Evolutionary conservation across 257 asterid genomes (phyloP).

Genomic region (Solanum pinnatisectum): DNA sequence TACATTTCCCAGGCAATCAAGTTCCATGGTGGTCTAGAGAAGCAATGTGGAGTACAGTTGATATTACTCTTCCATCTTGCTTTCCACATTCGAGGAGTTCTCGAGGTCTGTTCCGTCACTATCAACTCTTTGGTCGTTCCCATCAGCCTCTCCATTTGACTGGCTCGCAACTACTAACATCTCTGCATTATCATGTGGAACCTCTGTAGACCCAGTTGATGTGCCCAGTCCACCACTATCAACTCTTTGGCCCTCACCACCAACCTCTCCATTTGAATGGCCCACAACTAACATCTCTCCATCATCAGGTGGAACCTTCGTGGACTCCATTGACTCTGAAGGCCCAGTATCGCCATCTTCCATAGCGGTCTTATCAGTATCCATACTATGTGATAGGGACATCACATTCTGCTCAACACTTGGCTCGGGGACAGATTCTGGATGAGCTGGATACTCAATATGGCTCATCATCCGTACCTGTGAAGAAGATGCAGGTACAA

Average conservation of each 20-base stretch:
- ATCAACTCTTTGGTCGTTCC: background rate
- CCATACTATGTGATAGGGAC: slow-evolving; percentile 16
- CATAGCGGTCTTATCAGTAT: slow-evolving; percentile 14
- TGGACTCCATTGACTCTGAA: slow-evolving; percentile 1
- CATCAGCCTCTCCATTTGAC: background rate
- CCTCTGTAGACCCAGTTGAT: background rate
- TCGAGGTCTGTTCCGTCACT: background rate
- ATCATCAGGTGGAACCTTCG: background rate
- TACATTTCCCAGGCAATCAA: background rate
- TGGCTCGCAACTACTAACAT: slow-evolving; percentile 15
- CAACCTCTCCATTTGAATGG: background rate
- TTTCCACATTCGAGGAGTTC: background rate
- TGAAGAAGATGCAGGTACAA: background rate
- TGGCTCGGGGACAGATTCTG: slow-evolving; percentile 29
- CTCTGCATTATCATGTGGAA: slow-evolving; percentile 2
- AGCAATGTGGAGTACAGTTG: background rate
- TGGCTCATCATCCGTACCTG: slow-evolving; percentile 52
- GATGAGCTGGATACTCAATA: slow-evolving; percentile 25
- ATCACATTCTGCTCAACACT: slow-evolving; percentile 20
- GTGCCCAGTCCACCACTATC: background rate
- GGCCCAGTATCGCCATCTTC: slow-evolving; percentile 23
- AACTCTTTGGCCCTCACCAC: background rate
- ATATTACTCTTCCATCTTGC: background rate
- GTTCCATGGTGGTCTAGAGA: background rate
- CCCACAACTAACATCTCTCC: slow-evolving; percentile 16